Percentiles rank a stretch among this genome's conserved stretches.
phyloP scores from a whole-genome alignment of 2,329 filamentous ascomycete species.

The Diaporthe amygdali region DNA sequence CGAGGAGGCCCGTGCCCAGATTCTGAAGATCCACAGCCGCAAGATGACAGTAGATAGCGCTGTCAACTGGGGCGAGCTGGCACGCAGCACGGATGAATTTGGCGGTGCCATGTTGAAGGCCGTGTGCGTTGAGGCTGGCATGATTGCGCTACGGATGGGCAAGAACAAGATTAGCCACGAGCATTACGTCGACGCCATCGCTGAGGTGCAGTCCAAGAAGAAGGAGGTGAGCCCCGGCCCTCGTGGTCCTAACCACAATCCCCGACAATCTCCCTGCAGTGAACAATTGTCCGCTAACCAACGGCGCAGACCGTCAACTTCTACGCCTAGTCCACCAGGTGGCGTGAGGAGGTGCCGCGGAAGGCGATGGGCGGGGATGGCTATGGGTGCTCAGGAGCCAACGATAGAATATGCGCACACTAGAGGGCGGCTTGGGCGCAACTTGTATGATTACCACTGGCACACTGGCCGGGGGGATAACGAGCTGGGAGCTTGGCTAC shows the following conservation, averaged over 20 bases:
- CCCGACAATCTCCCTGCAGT: neutral
- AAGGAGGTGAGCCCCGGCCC: constrained; percentile 69
- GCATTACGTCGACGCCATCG: constrained; percentile 97
- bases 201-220: constrained; percentile 95
- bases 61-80: constrained; percentile 96
- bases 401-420: constrained; percentile 3
- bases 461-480: neutral
- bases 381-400: neutral
- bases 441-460: constrained; percentile 10
- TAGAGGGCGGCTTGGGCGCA: neutral
- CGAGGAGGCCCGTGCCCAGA: constrained; percentile 95
- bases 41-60: constrained; percentile 96
- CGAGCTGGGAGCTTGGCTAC: no score
- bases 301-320: constrained; percentile 59
- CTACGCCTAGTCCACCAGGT: constrained; percentile 47
- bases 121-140: constrained; percentile 97
- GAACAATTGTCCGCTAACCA: neutral
- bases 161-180: constrained; percentile 98
- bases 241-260: neutral
- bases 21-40: constrained; percentile 93
- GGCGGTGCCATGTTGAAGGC: constrained; percentile 98
- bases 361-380: neutral
- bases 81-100: constrained; percentile 97
- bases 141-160: constrained; percentile 94
- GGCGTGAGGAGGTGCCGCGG: neutral